Percentiles rank a stretch among this genome's conserved stretches.
Evolutionary conservation across 345 rosid genomes (phyloP).

Genomic region (Limnanthes douglasii): DNA sequence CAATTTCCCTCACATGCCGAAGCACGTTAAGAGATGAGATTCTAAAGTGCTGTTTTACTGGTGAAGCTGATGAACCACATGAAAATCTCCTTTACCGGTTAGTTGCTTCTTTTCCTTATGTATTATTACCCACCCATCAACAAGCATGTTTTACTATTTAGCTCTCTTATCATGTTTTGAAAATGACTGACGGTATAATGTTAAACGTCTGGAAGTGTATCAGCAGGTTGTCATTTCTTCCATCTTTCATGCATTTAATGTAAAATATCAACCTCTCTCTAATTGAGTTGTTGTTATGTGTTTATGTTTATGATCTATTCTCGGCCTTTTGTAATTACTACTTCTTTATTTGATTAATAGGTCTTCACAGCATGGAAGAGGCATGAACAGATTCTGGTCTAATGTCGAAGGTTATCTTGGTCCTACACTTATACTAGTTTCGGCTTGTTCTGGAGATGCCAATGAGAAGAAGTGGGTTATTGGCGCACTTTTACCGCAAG

Average conservation of each 20-base stretch:
- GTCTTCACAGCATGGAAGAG: slow-evolving; percentile 73
- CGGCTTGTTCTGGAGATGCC: slow-evolving; percentile 35
- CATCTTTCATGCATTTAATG: too few relatives aligned
- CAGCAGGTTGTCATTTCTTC: too few relatives aligned
- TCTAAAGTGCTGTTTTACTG: slow-evolving; percentile 25
- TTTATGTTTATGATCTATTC: too few relatives aligned
- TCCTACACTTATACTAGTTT: slow-evolving; percentile 46
- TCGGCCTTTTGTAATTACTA: too few relatives aligned
- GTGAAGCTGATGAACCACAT: slow-evolving; percentile 11
- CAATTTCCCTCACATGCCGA: slow-evolving; percentile 36
- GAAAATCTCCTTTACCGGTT: slow-evolving; percentile 62
- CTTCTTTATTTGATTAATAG: slow-evolving; percentile 26
- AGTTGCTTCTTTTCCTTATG: slow-evolving; percentile 7
- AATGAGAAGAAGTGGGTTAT: slow-evolving; percentile 45
- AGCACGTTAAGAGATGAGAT: slow-evolving; percentile 35
- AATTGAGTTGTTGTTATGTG: too few relatives aligned
- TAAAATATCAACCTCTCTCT: too few relatives aligned
- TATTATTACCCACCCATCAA: slow-evolving; percentile 2
- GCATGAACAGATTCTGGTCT: slow-evolving; percentile 86
- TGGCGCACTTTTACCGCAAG: slow-evolving; percentile 58
- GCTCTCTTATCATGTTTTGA: too few relatives aligned
- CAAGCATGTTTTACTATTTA: slow-evolving; percentile 1
- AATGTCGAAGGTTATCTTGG: slow-evolving; percentile 74
- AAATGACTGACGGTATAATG: too few relatives aligned
- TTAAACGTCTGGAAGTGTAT: too few relatives aligned